phyloP scores from a whole-genome alignment of 2,329 filamentous ascomycete genomes.

The Phaeosphaeria sp. region DNA sequence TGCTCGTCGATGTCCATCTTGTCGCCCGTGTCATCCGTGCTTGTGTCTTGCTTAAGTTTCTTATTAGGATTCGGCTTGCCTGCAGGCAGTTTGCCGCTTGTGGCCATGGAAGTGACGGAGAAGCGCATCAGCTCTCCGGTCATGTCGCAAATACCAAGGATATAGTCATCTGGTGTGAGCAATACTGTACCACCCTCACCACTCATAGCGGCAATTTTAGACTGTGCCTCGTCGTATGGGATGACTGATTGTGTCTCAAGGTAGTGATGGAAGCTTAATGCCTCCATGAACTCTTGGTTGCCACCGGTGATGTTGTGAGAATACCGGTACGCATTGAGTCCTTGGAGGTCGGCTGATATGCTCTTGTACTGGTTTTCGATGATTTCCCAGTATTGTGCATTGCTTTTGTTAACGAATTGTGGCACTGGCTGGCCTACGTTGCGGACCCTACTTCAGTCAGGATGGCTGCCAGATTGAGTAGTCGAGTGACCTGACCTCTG shows the following conservation, averaged over 20 bases:
- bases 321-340: slow-evolving; percentile 84
- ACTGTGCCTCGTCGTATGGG: slow-evolving; percentile 65
- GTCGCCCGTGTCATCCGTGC: slow-evolving; percentile 27
- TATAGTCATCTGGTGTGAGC: slow-evolving; percentile 82
- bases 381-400: slow-evolving; percentile 70
- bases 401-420: slow-evolving; percentile 71
- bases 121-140: slow-evolving; percentile 98
- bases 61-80: slow-evolving; percentile 47
- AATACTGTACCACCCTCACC: slow-evolving; percentile 58
- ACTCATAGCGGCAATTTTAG: slow-evolving; percentile 46
- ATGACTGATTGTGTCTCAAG: slow-evolving; percentile 78
- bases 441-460: slow-evolving; percentile 63
- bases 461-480: neutral
- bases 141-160: slow-evolving; percentile 90
- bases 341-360: slow-evolving; percentile 75
- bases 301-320: slow-evolving; percentile 76
- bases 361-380: slow-evolving; percentile 73
- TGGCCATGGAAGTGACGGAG: slow-evolving; percentile 85
- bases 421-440: slow-evolving; percentile 67
- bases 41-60: slow-evolving; percentile 20
- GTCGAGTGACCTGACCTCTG: slow-evolving; percentile 64
- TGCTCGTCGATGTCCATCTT: slow-evolving; percentile 47
- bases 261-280: slow-evolving; percentile 87
- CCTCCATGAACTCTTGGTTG: slow-evolving; percentile 94
- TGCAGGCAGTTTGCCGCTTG: slow-evolving; percentile 64